These are phyloP conservation scores for Ophiostoma tasmaniense DNA, from an alignment of 2,329 filamentous ascomycete genomes.

Conservation along the genomic window DNA sequence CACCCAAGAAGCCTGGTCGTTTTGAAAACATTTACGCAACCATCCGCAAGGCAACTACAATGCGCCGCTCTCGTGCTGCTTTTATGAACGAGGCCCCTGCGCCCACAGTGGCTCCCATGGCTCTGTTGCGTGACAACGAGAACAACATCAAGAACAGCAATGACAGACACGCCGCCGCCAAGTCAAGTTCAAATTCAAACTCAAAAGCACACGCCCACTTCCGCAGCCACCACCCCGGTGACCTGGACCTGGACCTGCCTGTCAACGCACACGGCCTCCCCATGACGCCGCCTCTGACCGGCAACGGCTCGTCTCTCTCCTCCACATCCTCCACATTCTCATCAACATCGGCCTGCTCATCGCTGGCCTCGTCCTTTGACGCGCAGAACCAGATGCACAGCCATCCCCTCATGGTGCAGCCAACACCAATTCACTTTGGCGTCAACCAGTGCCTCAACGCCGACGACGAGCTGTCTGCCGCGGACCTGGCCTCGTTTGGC, in stretches of 20 bases:
- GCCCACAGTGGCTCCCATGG: slow-evolving; percentile 20
- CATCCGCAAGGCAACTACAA: slow-evolving; percentile 25
- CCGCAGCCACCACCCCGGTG: slow-evolving; percentile 11
- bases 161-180: not conserved
- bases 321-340: slow-evolving; percentile 14
- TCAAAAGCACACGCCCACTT: slow-evolving; percentile 7
- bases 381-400: slow-evolving; percentile 8
- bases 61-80: slow-evolving; percentile 19
- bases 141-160: not conserved
- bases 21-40: slow-evolving; percentile 27
- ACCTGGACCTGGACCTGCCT: slow-evolving; percentile 2
- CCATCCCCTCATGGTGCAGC: slow-evolving; percentile 7
- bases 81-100: slow-evolving; percentile 14
- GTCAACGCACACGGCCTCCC: not conserved
- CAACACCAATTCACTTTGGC: not conserved
- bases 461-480: not conserved
- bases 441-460: not conserved
- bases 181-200: not conserved
- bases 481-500: slow-evolving; percentile 15
- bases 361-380: slow-evolving; percentile 15
- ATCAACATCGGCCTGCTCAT: slow-evolving; percentile 8
- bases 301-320: slow-evolving; percentile 12
- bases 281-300: slow-evolving; percentile 17
- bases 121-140: slow-evolving; percentile 14
- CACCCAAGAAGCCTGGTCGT: slow-evolving; percentile 24